phyloP scores from a whole-genome alignment of 2,329 filamentous ascomycete genomes.

The Raffaelea ambrosiae region DNA sequence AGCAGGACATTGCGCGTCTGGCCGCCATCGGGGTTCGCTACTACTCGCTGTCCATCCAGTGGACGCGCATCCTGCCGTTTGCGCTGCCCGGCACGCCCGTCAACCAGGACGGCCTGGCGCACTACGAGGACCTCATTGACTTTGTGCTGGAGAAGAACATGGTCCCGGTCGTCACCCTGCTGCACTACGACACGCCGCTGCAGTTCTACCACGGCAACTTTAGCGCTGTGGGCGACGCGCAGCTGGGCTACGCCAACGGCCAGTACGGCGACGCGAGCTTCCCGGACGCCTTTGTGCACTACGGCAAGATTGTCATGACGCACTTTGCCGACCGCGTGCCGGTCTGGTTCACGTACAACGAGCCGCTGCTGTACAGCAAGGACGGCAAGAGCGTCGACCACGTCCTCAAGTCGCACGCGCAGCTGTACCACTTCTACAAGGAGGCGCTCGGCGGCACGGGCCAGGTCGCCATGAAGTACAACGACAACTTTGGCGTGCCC shows the following conservation, averaged over 20 bases:
- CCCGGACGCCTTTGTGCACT: constrained; percentile 39
- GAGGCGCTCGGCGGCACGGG: constrained; percentile 42
- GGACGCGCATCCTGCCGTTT: constrained; percentile 45
- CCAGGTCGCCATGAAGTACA: constrained; percentile 40
- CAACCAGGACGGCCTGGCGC: constrained; percentile 39
- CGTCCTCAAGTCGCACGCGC: constrained; percentile 38
- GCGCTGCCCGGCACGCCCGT: constrained; percentile 39
- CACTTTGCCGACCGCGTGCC: constrained; percentile 43
- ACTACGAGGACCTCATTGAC: constrained; percentile 46
- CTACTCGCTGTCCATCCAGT: constrained; percentile 44
- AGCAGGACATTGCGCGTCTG: constrained; percentile 45
- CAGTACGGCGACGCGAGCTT: too few relatives aligned
- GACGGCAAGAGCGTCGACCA: constrained; percentile 18
- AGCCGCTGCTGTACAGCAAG: constrained; percentile 19
- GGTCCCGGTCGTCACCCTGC: constrained; percentile 36
- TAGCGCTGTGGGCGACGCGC: constrained; percentile 10
- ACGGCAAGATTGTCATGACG: constrained; percentile 41
- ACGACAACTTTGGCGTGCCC: constrained; percentile 42
- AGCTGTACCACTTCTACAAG: constrained; percentile 44
- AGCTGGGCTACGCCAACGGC: too few relatives aligned
- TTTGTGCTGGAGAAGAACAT: constrained; percentile 40
- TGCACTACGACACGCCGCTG: constrained; percentile 22
- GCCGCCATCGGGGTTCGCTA: constrained; percentile 41
- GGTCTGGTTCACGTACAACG: constrained; percentile 46
- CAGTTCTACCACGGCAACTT: constrained; percentile 33